Percentiles rank a stretch among this genome's conserved stretches.
Conservation (phyloP, 2,329 filamentous ascomycete genomes). For the Aspergillus ochraceoroseus region DNA sequence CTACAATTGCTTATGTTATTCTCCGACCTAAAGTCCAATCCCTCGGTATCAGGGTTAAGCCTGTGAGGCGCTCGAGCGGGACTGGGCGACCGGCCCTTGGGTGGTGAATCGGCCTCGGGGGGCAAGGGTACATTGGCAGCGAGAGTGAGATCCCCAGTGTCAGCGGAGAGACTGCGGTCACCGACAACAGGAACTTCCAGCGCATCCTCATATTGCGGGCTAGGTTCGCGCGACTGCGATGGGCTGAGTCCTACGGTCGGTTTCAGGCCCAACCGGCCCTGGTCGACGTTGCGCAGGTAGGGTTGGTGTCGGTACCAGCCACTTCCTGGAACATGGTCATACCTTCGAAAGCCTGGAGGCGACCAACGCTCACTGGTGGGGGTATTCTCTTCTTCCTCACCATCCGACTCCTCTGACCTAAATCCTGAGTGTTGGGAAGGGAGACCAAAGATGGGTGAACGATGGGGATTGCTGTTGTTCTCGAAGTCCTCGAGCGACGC, state of each 20-base stretch:
- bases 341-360: conserved; percentile 58
- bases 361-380: conserved; percentile 54
- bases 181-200: conserved; percentile 40
- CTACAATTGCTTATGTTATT: conserved; percentile 50
- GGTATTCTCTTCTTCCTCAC: conserved; percentile 34
- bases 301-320: conserved; percentile 51
- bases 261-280: conserved; percentile 39
- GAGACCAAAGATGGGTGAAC: conserved; percentile 51
- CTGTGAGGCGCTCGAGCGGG: conserved; percentile 38
- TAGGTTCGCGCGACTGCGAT: conserved; percentile 53
- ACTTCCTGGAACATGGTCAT: conserved; percentile 50
- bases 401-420: conserved; percentile 51
- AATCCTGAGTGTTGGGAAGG: conserved; percentile 62
- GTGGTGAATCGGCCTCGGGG: conserved; percentile 51
- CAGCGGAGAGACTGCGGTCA: conserved; percentile 23
- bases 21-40: conserved; percentile 34
- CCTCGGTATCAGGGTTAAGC: conserved; percentile 32
- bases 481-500: conserved; percentile 61
- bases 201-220: conserved; percentile 57
- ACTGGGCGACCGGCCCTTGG: conserved; percentile 54
- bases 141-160: conserved; percentile 27
- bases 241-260: conserved; percentile 44
- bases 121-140: conserved; percentile 54
- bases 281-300: conserved; percentile 43
- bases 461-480: conserved; percentile 44